A percentile compares a stretch with the other conserved stretches of the same genome.
These are phyloP conservation scores for Coemansia sp. DNA, from an alignment of 192 early-diverging fungal genomes.

Conservation along the genomic window DNA sequence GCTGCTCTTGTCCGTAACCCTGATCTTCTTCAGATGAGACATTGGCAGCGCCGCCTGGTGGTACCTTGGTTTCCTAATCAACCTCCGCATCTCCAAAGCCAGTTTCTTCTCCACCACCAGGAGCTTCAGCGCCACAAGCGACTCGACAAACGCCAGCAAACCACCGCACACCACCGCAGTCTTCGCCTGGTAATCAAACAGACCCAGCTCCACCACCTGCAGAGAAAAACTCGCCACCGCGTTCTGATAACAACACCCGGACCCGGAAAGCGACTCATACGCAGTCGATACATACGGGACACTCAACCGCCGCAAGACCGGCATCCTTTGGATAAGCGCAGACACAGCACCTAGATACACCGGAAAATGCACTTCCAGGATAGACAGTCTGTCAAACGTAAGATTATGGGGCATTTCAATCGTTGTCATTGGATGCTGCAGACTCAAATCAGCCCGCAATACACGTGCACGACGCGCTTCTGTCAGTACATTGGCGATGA, in stretches of 20 bases:
- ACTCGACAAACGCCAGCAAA: not conserved
- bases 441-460: not conserved
- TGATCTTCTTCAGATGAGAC: too few species aligned
- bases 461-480: not conserved
- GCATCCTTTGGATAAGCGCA: not conserved
- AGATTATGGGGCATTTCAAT: not conserved
- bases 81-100: not conserved
- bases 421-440: not conserved
- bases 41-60: too few species aligned
- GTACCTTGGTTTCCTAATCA: not conserved
- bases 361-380: not conserved
- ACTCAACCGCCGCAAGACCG: not conserved
- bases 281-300: not conserved
- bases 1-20: not conserved
- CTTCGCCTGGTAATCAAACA: constrained; percentile 3
- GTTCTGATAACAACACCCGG: not conserved
- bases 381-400: not conserved
- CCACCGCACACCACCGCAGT: not conserved
- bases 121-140: not conserved
- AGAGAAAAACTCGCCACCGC: not conserved
- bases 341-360: not conserved
- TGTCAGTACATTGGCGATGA: not conserved
- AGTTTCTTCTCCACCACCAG: not conserved
- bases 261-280: not conserved
- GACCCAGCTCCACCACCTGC: not conserved